Conservation (phyloP, 306 rosid species). For the Ormosia semicastrata region DNA sequence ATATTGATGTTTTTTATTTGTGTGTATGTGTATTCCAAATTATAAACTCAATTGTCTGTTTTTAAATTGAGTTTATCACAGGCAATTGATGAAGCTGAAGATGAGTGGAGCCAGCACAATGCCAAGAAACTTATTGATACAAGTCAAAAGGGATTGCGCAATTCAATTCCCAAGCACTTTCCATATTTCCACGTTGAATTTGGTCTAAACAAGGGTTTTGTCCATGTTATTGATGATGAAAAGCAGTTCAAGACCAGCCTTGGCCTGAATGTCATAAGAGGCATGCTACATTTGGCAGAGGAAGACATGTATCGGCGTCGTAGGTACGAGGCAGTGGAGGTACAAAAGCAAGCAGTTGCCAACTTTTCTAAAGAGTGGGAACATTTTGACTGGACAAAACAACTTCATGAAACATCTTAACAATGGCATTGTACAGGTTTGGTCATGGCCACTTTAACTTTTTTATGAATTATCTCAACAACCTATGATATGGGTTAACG, state of each 20-base stretch:
- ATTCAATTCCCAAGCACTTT: conserved; percentile 73
- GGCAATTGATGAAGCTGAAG: conserved; percentile 96
- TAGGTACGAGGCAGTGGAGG: conserved; percentile 47
- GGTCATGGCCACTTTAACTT: background rate
- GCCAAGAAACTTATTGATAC: conserved; percentile 88
- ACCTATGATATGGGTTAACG: background rate
- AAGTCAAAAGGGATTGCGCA: conserved; percentile 71
- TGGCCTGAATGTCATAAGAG: conserved; percentile 81
- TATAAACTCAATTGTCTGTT: background rate
- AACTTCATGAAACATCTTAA: conserved; percentile 44
- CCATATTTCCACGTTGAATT: conserved; percentile 90
- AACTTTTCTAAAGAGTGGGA: conserved; percentile 64
- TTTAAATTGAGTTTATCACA: conserved; percentile 28
- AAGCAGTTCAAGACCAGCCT: conserved; percentile 60
- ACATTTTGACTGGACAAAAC: conserved; percentile 83
- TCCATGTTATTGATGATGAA: conserved; percentile 89
- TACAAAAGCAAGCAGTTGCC: conserved; percentile 71
- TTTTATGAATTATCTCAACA: background rate
- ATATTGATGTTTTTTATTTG: background rate
- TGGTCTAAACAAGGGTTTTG: conserved; percentile 74
- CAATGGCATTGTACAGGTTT: background rate
- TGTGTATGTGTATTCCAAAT: background rate
- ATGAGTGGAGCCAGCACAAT: conserved; percentile 93
- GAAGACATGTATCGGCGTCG: conserved; percentile 86
- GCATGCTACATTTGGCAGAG: conserved; percentile 69